These are phyloP conservation scores for Aspergillus brasiliensis DNA, from an alignment of 2,329 filamentous ascomycete species.

Conservation along the genomic window DNA sequence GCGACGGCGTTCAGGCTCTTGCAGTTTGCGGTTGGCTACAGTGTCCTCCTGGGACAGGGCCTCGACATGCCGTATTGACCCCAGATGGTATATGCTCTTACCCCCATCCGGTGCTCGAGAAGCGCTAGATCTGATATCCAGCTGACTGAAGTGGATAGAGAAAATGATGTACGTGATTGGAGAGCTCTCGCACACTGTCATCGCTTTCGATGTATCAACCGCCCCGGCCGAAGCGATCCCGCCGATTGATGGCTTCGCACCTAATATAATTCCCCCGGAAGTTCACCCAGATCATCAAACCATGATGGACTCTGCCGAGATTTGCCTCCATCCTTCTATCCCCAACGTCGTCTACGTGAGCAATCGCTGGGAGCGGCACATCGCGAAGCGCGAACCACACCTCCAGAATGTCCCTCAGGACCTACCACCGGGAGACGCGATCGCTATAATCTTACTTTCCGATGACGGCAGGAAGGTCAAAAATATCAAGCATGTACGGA, in stretches of 20 bases:
- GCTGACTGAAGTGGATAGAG: background rate
- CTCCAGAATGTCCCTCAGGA: background rate
- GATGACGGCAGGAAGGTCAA: background rate
- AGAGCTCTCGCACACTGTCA: slow-evolving; percentile 1
- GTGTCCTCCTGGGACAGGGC: background rate
- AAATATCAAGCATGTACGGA: background rate
- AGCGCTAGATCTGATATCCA: background rate
- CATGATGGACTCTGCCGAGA: slow-evolving; percentile 5
- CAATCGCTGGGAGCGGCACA: slow-evolving; percentile 2
- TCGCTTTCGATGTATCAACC: background rate
- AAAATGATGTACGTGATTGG: slow-evolving; percentile 2
- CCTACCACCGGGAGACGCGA: background rate
- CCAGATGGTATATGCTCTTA: background rate
- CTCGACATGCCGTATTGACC: slow-evolving; percentile 4
- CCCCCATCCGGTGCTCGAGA: background rate
- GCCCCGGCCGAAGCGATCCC: background rate
- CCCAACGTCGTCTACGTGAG: background rate
- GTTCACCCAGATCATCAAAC: background rate
- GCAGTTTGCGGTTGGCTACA: slow-evolving; percentile 2
- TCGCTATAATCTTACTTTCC: slow-evolving; percentile 1
- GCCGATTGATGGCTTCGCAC: background rate
- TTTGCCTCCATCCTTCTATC: background rate
- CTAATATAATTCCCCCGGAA: background rate
- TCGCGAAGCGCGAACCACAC: background rate
- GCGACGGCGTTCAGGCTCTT: background rate